Percentiles rank a stretch among this genome's conserved stretches.
Evolutionary conservation across 129 eudicot genomes (phyloP).

Genomic region (Glebionis coronaria): DNA sequence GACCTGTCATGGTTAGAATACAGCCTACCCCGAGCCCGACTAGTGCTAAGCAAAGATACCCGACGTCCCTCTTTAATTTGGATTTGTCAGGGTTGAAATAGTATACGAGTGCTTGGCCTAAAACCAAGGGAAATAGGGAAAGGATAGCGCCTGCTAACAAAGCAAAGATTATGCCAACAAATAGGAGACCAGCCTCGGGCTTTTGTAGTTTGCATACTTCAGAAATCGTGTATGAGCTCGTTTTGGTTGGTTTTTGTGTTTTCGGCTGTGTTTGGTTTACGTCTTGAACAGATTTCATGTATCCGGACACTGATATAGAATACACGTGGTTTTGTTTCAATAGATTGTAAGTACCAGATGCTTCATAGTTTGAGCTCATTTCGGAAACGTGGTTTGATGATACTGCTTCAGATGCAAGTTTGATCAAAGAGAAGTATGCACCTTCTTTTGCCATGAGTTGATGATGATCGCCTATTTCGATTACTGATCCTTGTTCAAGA

Average conservation of each 20-base stretch:
- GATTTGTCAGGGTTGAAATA: slow-evolving; percentile 40
- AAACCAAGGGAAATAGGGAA: slow-evolving; percentile 58
- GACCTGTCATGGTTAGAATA: slow-evolving; percentile 67
- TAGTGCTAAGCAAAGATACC: slow-evolving; percentile 56
- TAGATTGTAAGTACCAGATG: slow-evolving; percentile 31
- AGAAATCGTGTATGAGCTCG: slow-evolving; percentile 34
- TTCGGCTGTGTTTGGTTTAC: slow-evolving; percentile 28
- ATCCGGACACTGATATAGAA: slow-evolving; percentile 45
- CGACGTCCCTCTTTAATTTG: slow-evolving; percentile 50
- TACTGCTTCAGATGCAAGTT: slow-evolving; percentile 68
- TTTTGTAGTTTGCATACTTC: slow-evolving; percentile 64
- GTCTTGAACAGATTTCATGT: slow-evolving; percentile 45
- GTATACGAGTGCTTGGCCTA: slow-evolving; percentile 69
- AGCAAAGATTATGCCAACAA: slow-evolving; percentile 52
- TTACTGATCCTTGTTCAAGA: slow-evolving; percentile 64
- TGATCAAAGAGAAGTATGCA: slow-evolving; percentile 53
- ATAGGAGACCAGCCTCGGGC: slow-evolving; percentile 43
- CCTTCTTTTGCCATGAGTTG: slow-evolving; percentile 75
- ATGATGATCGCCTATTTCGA: slow-evolving; percentile 65
- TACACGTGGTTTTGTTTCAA: slow-evolving; percentile 35
- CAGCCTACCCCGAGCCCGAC: slow-evolving; percentile 76
- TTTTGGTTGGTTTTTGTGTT: slow-evolving; percentile 15
- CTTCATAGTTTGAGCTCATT: slow-evolving; percentile 16
- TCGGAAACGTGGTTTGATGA: slow-evolving; percentile 29
- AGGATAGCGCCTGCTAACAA: slow-evolving; percentile 76